Evolutionary conservation across 148 eudicot species (phyloP).

Genomic region (Rhododendron henanense): DNA sequence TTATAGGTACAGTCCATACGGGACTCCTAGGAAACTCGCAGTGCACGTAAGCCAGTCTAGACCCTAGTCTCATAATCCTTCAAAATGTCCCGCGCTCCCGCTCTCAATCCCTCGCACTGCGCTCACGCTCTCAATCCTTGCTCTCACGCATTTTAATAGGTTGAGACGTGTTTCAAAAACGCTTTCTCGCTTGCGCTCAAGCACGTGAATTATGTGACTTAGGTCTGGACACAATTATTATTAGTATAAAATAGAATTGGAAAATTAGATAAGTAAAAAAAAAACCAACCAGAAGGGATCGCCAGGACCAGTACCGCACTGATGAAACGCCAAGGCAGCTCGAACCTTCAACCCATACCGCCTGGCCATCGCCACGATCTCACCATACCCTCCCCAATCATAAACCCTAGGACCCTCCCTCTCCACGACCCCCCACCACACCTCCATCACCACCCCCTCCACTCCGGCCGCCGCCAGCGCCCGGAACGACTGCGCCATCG

Average conservation of each 20-base stretch:
- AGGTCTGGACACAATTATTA: too few relatives aligned
- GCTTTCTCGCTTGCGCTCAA: too few relatives aligned
- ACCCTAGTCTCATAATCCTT: neutral
- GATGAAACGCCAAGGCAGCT: slow-evolving; percentile 71
- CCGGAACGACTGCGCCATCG: slow-evolving; percentile 31
- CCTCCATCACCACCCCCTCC: slow-evolving; percentile 75
- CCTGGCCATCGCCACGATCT: slow-evolving; percentile 37
- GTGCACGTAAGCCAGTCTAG: neutral
- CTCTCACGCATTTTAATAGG: too few relatives aligned
- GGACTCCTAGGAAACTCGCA: neutral
- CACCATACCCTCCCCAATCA: slow-evolving; percentile 56
- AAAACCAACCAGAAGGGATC: slow-evolving; percentile 40
- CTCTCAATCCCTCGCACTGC: too few relatives aligned
- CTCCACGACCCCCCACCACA: slow-evolving; percentile 84
- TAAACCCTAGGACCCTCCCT: slow-evolving; percentile 49
- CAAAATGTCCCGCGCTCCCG: neutral
- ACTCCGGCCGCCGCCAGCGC: slow-evolving; percentile 44
- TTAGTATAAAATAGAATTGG: neutral
- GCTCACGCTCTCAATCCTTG: too few relatives aligned
- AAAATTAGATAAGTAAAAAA: neutral
- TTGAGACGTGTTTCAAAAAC: too few relatives aligned
- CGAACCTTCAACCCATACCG: slow-evolving; percentile 53
- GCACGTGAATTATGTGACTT: too few relatives aligned
- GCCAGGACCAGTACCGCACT: slow-evolving; percentile 45
- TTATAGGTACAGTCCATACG: neutral